Conservation (phyloP, 306 rosid genomes). For the Neltuma alba region DNA sequence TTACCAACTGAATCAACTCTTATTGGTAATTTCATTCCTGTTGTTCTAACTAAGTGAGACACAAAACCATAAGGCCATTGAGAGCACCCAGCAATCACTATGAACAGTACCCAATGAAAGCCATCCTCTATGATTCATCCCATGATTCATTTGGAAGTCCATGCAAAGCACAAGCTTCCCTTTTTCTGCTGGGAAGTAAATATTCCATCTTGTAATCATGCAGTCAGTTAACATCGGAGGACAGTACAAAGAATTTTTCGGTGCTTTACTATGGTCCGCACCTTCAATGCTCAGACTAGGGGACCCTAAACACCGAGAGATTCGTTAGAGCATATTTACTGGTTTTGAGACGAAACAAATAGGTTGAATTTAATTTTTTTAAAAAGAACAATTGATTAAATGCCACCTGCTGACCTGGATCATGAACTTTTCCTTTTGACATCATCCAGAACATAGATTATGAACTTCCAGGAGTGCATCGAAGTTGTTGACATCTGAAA, state of each 20-base stretch:
- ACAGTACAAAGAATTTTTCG: neutral
- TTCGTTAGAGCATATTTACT: no score
- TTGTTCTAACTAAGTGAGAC: neutral
- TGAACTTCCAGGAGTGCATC: constrained; percentile 50
- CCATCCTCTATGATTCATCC: neutral
- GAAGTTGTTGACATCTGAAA: constrained; percentile 56
- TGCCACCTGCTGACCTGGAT: neutral
- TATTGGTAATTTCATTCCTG: neutral
- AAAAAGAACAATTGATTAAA: neutral
- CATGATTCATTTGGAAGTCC: neutral
- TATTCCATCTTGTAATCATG: no score
- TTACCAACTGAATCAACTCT: no score
- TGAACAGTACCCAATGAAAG: neutral
- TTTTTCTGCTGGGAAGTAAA: no score
- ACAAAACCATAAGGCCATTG: neutral
- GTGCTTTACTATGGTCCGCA: neutral
- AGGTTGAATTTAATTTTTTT: no score
- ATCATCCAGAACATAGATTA: neutral
- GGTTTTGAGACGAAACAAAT: no score
- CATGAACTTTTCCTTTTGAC: neutral
- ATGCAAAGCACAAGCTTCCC: neutral
- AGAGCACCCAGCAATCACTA: neutral
- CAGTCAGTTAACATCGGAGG: neutral
- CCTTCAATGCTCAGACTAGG: neutral
- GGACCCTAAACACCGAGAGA: neutral